A percentile compares a stretch with the other conserved stretches of the same genome.
phyloP scores from a whole-genome alignment of 2,329 filamentous ascomycete genomes.

The Pseudopithomyces chartarum region DNA sequence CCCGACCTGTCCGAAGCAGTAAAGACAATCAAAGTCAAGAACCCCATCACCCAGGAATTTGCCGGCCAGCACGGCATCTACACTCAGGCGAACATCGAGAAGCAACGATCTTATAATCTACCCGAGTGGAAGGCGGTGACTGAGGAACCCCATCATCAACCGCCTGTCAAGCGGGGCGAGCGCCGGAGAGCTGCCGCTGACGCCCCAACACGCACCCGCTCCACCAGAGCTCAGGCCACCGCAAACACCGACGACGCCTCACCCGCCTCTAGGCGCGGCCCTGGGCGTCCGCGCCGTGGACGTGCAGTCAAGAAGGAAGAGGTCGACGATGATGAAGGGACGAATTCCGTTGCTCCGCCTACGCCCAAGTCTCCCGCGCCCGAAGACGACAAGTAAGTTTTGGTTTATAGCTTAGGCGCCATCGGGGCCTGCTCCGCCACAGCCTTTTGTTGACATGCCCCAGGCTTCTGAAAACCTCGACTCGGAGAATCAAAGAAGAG shows the following conservation, averaged over 20 bases:
- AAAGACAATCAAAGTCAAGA: conserved; percentile 90
- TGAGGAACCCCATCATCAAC: conserved; percentile 94
- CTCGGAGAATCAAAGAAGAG: conserved; percentile 37
- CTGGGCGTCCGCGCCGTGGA: conserved; percentile 51
- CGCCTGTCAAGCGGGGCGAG: conserved; percentile 87
- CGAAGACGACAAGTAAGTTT: conserved; percentile 43
- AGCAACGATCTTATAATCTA: conserved; percentile 93
- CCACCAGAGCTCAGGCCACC: conserved; percentile 37
- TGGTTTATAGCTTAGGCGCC: neutral
- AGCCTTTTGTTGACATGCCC: neutral
- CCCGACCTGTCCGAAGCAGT: conserved; percentile 81
- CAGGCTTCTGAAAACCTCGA: conserved; percentile 18
- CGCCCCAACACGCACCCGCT: conserved; percentile 37
- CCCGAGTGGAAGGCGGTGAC: conserved; percentile 95
- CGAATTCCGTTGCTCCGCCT: conserved; percentile 42
- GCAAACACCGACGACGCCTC: conserved; percentile 44
- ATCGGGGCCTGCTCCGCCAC: neutral
- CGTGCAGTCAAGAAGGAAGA: conserved; percentile 29
- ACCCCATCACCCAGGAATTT: conserved; percentile 98
- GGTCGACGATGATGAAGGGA: conserved; percentile 40
- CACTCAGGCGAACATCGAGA: conserved; percentile 95
- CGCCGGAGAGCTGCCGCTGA: conserved; percentile 60
- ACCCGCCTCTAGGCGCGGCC: conserved; percentile 52
- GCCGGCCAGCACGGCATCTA: conserved; percentile 95
- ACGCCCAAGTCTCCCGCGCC: conserved; percentile 52